A percentile compares a stretch with the other conserved stretches of the same genome.
These are phyloP conservation scores for Neurospora sp. DNA, from an alignment of 495 filamentous ascomycete species.

Conservation along the genomic window DNA sequence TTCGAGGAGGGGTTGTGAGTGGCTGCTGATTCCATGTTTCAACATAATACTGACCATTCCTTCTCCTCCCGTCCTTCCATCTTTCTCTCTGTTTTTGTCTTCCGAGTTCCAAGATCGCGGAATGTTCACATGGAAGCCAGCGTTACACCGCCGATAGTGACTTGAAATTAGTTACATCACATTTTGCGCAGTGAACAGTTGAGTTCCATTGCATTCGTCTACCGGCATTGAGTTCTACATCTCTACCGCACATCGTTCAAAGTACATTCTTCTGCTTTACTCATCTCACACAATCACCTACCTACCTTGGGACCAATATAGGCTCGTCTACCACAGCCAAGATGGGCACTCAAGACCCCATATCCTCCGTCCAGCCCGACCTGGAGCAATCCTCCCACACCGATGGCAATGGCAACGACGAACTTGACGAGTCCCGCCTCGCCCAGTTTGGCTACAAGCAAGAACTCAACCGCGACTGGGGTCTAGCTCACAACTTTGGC, in stretches of 20 bases:
- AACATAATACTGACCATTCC: background rate
- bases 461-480: constrained; percentile 52
- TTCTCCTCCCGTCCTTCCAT: background rate
- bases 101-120: background rate
- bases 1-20: background rate
- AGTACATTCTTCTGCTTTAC: background rate
- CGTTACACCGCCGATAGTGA: background rate
- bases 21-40: background rate
- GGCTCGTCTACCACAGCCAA: background rate
- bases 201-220: background rate
- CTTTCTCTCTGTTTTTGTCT: background rate
- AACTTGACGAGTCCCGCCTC: constrained; percentile 42
- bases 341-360: background rate
- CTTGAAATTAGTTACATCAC: background rate
- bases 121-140: background rate
- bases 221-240: background rate
- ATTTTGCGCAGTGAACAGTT: background rate
- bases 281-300: background rate
- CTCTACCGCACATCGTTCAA: background rate
- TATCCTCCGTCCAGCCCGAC: constrained; percentile 5
- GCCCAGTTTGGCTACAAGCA: constrained; percentile 56
- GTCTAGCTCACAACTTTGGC: constrained; percentile 53
- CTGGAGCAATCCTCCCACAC: constrained; percentile 15
- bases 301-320: background rate
- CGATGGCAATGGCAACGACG: constrained; percentile 8